Conservation (phyloP, 768 basidiomycete species). For the Mycena polygramma region DNA sequence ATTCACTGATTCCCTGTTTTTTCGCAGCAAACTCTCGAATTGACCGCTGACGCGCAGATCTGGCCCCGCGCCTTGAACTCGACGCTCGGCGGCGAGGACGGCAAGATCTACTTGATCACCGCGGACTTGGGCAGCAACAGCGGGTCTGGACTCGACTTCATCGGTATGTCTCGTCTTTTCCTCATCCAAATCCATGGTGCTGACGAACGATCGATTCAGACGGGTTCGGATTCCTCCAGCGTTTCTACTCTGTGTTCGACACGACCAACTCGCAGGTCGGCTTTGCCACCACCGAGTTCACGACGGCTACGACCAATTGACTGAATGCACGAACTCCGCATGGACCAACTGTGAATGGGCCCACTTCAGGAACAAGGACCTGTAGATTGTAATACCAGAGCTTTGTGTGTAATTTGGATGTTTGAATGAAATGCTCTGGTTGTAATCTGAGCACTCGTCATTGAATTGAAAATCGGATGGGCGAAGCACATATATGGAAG, state of each 20-base stretch:
- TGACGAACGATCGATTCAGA: conserved; percentile 47
- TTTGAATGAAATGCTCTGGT: background rate
- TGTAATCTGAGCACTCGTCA: too few species aligned
- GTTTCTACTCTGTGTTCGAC: conserved; percentile 71
- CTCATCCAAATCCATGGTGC: background rate
- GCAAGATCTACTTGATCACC: conserved; percentile 68
- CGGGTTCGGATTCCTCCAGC: conserved; percentile 68
- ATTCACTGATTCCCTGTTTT: background rate
- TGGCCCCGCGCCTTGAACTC: conserved; percentile 75
- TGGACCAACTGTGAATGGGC: background rate
- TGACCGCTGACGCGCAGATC: conserved; percentile 76
- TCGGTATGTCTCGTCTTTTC: conserved; percentile 54
- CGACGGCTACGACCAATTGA: conserved; percentile 52
- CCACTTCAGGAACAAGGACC: background rate
- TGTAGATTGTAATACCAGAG: conserved; percentile 5
- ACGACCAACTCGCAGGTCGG: conserved; percentile 50
- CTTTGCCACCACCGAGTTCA: conserved; percentile 40
- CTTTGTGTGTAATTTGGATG: conserved; percentile 3
- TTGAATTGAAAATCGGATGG: too few species aligned
- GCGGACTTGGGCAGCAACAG: conserved; percentile 63
- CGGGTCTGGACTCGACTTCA: conserved; percentile 75
- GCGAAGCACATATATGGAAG: too few species aligned
- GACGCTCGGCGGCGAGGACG: conserved; percentile 64
- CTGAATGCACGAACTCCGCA: background rate
- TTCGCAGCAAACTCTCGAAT: conserved; percentile 60